These are phyloP conservation scores for Neofusicoccum cordaticola DNA, from an alignment of 2,329 filamentous ascomycete genomes.

Conservation along the genomic window DNA sequence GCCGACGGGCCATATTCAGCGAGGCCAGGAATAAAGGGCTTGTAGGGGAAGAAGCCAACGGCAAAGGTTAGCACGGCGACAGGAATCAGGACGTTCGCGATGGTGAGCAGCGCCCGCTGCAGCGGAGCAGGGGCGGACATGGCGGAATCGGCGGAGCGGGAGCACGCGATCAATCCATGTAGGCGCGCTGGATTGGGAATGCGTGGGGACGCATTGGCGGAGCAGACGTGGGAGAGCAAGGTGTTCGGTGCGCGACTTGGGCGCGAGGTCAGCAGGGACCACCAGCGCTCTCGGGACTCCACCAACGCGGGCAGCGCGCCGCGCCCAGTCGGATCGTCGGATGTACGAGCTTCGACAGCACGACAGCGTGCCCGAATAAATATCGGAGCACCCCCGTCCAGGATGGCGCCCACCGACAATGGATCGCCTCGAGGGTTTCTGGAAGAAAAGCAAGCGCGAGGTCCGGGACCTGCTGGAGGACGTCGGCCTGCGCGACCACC, in stretches of 20 bases:
- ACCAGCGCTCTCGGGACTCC: neutral
- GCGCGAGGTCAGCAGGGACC: neutral
- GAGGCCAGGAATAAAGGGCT: conserved; percentile 83
- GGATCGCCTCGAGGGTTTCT: conserved; percentile 6
- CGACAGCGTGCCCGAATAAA: conserved; percentile 2
- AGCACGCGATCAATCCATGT: conserved; percentile 5
- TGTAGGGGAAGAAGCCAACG: conserved; percentile 95
- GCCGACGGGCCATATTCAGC: conserved; percentile 63
- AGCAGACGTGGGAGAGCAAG: neutral
- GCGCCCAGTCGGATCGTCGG: conserved; percentile 6
- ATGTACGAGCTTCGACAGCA: neutral
- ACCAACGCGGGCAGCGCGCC: neutral
- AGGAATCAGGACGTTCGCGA: conserved; percentile 76
- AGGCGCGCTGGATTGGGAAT: neutral
- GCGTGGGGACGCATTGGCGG: conserved; percentile 8
- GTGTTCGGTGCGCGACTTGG: conserved; percentile 1
- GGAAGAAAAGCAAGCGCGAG: conserved; percentile 11
- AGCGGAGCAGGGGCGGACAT: neutral
- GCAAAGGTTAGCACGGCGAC: conserved; percentile 69
- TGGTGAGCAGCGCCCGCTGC: conserved; percentile 45
- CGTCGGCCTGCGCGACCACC: neutral
- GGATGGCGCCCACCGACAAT: neutral
- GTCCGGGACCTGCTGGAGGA: conserved; percentile 1
- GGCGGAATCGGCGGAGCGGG: neutral
- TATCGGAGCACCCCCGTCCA: neutral